Evolutionary conservation across 2,329 filamentous ascomycete genomes (phyloP), one percentile per base, ranked within the genome.

Genomic region (Blastomyces percursus): DNA sequence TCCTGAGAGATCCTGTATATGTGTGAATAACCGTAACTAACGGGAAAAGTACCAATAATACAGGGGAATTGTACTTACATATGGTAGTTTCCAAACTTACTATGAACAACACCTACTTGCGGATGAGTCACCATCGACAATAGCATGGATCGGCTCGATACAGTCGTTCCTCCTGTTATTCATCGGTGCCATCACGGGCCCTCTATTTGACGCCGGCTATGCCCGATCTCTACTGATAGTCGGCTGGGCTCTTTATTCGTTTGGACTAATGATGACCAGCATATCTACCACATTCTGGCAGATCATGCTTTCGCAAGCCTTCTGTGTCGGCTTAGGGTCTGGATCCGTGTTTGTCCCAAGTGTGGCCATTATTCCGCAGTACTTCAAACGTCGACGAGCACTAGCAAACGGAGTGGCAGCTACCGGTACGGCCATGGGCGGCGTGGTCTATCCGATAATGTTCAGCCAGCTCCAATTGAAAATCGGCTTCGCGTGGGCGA

Each of bases 321-420:
- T 84, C 50, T 79, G 77, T 63, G 72, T 81, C 56, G 81, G 82
- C 6, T 61, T 82, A 8, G 86, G 84, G 1, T 82, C 82, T 62
- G 86, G 86, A 6, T 84, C 79, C 64, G 73, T 89, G 5, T 89
- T 87, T 72, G 82, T 85, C 57, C 84, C 87, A 0, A 78, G 81
- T 51, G 79, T 90, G 40, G 83, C 86, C 1, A 81, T 87, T 3
- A 75, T 89, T 1, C 82, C 86, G 3, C 86, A 86, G 12, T 90
- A 89, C 69, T 89, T 89, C 69, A 77, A 77, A 54, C 77, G 76
- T 57, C 80, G 77, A 65, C 78, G 83, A 62, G 79, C 80, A 0
- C 73, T 89, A 27, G 85, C 83, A 6, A 80, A 87, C 55, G 84
- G 84, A 1, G 69, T 88, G 6, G 81, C 83, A 2, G 83, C 84